Evolutionary conservation across 2,329 filamentous ascomycete species (phyloP).

Genomic region (Coniosporium uncinatum): DNA sequence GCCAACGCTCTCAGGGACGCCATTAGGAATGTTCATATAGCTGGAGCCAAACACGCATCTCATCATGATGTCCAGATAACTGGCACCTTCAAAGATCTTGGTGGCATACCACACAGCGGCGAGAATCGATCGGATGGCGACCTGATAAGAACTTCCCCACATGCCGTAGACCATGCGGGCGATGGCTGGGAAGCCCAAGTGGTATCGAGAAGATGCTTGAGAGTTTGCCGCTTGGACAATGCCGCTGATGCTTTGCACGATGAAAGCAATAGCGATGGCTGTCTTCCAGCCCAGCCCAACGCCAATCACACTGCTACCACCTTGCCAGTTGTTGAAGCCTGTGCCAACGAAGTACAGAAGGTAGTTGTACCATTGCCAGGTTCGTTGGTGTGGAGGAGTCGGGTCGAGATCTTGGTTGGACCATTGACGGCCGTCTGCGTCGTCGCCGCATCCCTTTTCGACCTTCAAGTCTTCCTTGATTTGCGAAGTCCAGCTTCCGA

Average conservation of each 20-base stretch:
- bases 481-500: no score
- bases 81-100: constrained; percentile 58
- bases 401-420: constrained; percentile 6
- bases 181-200: constrained; percentile 51
- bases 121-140: constrained; percentile 46
- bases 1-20: constrained; percentile 30
- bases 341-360: not conserved
- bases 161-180: constrained; percentile 51
- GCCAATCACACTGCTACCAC: constrained; percentile 21
- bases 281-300: constrained; percentile 48
- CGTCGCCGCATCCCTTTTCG: no score
- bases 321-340: no score
- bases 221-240: constrained; percentile 40
- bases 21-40: constrained; percentile 26
- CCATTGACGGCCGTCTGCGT: no score
- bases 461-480: no score
- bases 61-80: constrained; percentile 43
- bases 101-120: constrained; percentile 61
- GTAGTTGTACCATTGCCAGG: constrained; percentile 1
- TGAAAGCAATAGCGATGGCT: constrained; percentile 55
- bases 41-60: no score
- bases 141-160: constrained; percentile 49
- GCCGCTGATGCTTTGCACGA: constrained; percentile 69
- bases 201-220: no score
- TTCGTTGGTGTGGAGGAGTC: not conserved